Conservation (phyloP, 169 alveolate species). For the Plasmodium blacklocki region DNA sequence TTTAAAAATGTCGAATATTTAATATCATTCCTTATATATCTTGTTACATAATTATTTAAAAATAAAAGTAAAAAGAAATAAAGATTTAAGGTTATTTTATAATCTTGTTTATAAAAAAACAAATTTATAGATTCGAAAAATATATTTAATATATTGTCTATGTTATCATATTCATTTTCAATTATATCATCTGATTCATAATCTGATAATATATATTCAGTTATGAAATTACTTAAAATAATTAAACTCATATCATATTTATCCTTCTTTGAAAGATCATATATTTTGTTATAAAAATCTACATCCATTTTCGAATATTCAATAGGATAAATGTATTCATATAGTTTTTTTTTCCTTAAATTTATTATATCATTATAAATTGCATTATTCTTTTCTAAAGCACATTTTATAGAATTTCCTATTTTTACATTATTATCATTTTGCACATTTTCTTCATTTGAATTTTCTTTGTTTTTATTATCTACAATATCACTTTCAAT, state of each 20-base stretch:
- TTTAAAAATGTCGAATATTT: conserved; percentile 38
- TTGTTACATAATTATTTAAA: conserved; percentile 74
- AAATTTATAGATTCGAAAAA: conserved; percentile 60
- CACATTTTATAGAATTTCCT: conserved; percentile 6
- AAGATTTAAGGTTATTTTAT: conserved; percentile 56
- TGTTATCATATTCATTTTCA: conserved; percentile 60
- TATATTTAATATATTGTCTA: conserved; percentile 66
- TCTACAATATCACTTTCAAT: conserved; percentile 14
- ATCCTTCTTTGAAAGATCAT: conserved; percentile 59
- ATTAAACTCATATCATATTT: conserved; percentile 70
- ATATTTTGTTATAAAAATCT: conserved; percentile 31
- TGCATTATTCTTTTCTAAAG: conserved; percentile 35
- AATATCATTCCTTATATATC: conserved; percentile 48
- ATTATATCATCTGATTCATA: conserved; percentile 45
- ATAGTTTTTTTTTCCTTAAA: conserved; percentile 52
- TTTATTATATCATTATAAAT: conserved; percentile 61
- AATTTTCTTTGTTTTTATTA: conserved; percentile 6
- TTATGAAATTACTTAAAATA: conserved; percentile 60
- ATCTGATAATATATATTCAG: conserved; percentile 56
- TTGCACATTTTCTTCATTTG: neutral
- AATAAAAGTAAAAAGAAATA: conserved; percentile 49
- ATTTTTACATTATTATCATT: neutral
- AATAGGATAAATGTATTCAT: conserved; percentile 27
- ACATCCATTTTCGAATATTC: conserved; percentile 17
- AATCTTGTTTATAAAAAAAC: conserved; percentile 60